Conservation (phyloP, 2,329 filamentous ascomycete species). For the Botrytis porri region DNA sequence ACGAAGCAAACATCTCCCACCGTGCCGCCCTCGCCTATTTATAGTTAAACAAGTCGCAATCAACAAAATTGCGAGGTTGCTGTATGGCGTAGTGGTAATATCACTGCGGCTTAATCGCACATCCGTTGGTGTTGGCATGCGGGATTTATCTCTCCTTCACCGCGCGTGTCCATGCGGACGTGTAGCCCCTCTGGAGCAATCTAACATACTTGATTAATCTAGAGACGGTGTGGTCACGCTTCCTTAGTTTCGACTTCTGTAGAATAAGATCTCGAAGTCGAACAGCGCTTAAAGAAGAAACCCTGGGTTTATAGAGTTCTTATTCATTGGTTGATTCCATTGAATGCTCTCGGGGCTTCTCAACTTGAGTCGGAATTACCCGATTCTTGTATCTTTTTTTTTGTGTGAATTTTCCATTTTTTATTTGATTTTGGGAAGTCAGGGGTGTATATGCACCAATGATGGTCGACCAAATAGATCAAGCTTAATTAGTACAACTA, state of each 20-base stretch:
- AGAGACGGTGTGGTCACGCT: neutral
- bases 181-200: neutral
- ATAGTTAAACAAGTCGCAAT: neutral
- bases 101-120: neutral
- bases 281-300: neutral
- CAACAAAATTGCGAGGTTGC: constrained; percentile 11
- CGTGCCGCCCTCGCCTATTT: neutral
- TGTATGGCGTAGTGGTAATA: constrained; percentile 8
- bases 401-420: no score
- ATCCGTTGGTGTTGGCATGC: constrained; percentile 4
- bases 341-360: neutral
- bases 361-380: constrained; percentile 3
- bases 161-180: neutral
- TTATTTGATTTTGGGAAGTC: neutral
- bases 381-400: neutral
- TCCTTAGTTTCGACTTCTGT: neutral
- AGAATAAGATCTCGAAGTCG: neutral
- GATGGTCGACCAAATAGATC: neutral
- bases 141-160: constrained; percentile 12
- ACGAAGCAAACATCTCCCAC: neutral
- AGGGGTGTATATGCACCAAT: neutral
- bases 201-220: neutral
- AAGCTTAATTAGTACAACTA: neutral
- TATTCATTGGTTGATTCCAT: neutral
- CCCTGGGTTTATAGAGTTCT: neutral